A percentile compares a stretch with the other conserved stretches of the same genome.
phyloP scores from a whole-genome alignment of 208 protist genomes.

The Jaenimonas drosophilae region DNA sequence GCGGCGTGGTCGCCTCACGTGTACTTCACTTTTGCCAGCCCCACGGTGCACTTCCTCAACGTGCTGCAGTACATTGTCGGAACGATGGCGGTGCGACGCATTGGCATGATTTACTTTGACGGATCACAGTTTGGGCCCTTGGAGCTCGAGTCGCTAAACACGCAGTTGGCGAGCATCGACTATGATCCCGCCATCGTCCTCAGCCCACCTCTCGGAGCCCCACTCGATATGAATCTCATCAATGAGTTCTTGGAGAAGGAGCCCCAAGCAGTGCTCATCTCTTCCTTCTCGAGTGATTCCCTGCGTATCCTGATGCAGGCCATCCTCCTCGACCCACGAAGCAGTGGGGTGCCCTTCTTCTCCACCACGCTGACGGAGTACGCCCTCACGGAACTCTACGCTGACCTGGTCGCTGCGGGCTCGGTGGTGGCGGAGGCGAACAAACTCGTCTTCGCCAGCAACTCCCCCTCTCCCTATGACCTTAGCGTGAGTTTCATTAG shows the following conservation, averaged over 20 bases:
- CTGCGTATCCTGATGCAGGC: neutral
- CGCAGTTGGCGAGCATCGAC: neutral
- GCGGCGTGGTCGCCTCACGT: too few relatives aligned
- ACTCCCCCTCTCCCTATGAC: neutral
- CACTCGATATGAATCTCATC: too few relatives aligned
- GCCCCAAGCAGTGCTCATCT: neutral
- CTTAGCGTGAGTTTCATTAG: neutral
- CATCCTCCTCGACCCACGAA: neutral
- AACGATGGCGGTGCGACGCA: slow-evolving; percentile 1
- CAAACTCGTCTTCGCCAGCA: neutral
- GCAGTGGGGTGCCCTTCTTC: neutral
- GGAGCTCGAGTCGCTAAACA: too few relatives aligned
- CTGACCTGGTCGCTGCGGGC: neutral
- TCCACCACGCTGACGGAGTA: neutral
- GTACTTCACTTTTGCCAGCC: too few relatives aligned
- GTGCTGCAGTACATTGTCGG: slow-evolving; percentile 6
- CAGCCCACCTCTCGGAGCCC: too few relatives aligned
- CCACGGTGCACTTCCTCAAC: neutral
- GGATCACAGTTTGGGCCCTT: too few relatives aligned
- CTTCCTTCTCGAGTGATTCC: neutral
- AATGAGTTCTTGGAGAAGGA: neutral
- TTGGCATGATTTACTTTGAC: too few relatives aligned
- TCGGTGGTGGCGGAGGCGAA: neutral
- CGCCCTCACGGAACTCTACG: neutral
- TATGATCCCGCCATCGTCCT: too few relatives aligned